These are phyloP conservation scores for Nitzschia sp. DNA, from an alignment of 108 stramenopile genomes.

Conservation along the genomic window DNA sequence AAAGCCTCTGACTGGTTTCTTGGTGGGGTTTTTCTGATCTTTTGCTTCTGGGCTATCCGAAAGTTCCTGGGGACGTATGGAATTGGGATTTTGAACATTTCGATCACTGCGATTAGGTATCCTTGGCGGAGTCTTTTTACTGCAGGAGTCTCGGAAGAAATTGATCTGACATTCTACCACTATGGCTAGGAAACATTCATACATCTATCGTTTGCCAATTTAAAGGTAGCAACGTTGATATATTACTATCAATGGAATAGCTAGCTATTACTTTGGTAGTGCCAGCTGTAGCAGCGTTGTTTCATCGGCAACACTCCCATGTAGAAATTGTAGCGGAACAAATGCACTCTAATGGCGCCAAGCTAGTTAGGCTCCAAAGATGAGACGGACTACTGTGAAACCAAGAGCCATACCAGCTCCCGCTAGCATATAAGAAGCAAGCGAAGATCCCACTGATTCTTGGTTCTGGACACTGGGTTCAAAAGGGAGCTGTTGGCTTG, in stretches of 20 bases:
- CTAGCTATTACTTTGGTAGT: too few relatives aligned
- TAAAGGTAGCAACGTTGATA: too few relatives aligned
- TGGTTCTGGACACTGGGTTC: constrained; percentile 55
- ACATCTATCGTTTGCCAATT: too few relatives aligned
- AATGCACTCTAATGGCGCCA: too few relatives aligned
- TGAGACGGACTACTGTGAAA: constrained; percentile 59
- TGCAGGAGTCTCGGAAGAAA: constrained; percentile 14
- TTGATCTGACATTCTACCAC: constrained; percentile 8
- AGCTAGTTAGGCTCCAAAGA: constrained; percentile 47
- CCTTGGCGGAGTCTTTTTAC: constrained; percentile 55
- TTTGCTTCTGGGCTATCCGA: neutral
- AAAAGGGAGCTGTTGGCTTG: constrained; percentile 44
- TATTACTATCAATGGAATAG: neutral
- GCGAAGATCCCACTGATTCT: constrained; percentile 52
- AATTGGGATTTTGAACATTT: neutral
- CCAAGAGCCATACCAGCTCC: constrained; percentile 75
- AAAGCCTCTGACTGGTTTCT: constrained; percentile 15
- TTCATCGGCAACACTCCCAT: too few relatives aligned
- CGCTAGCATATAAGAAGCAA: constrained; percentile 71
- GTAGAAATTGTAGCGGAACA: too few relatives aligned
- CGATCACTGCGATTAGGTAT: constrained; percentile 34
- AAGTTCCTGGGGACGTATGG: constrained; percentile 5
- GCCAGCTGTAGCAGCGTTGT: too few relatives aligned
- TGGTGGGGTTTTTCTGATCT: constrained; percentile 7
- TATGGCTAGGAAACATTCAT: constrained; percentile 2